Conservation (phyloP, 164 flowering plant species). For the Tetracentron sinense region DNA sequence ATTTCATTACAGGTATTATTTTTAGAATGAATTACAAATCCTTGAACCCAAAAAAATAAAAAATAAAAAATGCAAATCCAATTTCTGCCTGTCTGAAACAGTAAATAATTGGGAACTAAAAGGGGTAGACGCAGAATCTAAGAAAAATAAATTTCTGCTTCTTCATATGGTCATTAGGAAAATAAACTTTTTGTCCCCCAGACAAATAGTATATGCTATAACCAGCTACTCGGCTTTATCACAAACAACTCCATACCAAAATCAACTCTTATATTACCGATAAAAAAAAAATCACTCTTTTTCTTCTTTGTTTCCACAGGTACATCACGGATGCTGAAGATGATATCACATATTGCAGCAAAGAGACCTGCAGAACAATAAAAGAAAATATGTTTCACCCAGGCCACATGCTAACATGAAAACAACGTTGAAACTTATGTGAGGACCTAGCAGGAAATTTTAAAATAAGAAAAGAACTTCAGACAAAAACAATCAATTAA, state of each 20-base stretch:
- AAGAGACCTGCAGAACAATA: constrained; percentile 21
- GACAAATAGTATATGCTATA: background rate
- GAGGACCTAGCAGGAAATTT: background rate
- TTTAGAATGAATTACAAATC: too few species aligned
- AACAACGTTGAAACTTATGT: background rate
- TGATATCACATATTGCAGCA: background rate
- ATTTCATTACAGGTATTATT: too few species aligned
- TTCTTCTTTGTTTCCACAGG: constrained; percentile 3
- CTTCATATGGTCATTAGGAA: too few species aligned
- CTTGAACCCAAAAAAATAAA: too few species aligned
- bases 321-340: constrained; percentile 10
- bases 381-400: too few species aligned
- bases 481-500: background rate
- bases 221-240: constrained; percentile 1
- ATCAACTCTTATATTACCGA: too few species aligned
- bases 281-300: too few species aligned
- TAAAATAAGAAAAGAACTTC: background rate
- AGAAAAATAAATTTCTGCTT: constrained; percentile 28
- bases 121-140: constrained; percentile 21
- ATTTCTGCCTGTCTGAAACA: constrained; percentile 11
- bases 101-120: constrained; percentile 1
- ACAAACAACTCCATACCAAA: constrained; percentile 7
- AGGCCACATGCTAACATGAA: background rate
- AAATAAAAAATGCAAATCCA: constrained; percentile 16
- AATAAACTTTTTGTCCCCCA: constrained; percentile 11